Base-by-base conservation (phyloP, 257 asterid species). In the Solanum chmielewskii region DNA sequence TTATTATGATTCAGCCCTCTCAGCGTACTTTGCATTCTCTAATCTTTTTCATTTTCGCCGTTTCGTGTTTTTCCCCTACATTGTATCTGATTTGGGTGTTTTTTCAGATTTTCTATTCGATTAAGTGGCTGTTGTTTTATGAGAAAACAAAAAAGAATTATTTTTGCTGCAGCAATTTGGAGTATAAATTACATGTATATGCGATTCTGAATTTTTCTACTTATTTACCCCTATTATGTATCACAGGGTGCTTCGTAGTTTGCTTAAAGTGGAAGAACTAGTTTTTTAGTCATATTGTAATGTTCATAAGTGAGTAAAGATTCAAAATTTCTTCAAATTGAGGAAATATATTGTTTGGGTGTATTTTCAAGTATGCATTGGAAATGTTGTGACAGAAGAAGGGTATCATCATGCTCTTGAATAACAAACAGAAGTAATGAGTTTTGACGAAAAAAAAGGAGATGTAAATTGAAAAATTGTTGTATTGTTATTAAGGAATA, bases 401-500 rank as follows among this genome's bases (percentile, higher is more conserved):
- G 83, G 83, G 88, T 76, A 60, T 88, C 70, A 47, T 87, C 83
- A 77, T 83, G 87, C 68, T 33, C 86, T 86, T 83, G 70, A 64
- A 49, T 84, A 70, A 81, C 62, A 68, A 78, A 41, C 42, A 70
- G 88, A 85, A 21, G 15, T 10, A 39, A 25, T 10, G 82, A 74
- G 31, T 74, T 39, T 39, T 21, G 52, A 37, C 9, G 23, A 33
- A 37, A 42, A 52, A 73, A 37, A 21, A 9, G 14, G 59, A 76
- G 29, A 76, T 29, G 62, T 73, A 56, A 87, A 75, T 85, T 86
- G 71, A 47, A 27, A 42, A 23, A 84, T 62, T 87, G 83, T 87
- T 84, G 87, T 88, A 89, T 33, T 87, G 82, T 88, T 86, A 73
- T 85, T 66, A 92, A 87, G 93, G 93, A 78, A 85, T 87, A 82